These are phyloP conservation scores for Serendipita sp. DNA, from an alignment of 768 basidiomycete genomes.

Conservation along the genomic window DNA sequence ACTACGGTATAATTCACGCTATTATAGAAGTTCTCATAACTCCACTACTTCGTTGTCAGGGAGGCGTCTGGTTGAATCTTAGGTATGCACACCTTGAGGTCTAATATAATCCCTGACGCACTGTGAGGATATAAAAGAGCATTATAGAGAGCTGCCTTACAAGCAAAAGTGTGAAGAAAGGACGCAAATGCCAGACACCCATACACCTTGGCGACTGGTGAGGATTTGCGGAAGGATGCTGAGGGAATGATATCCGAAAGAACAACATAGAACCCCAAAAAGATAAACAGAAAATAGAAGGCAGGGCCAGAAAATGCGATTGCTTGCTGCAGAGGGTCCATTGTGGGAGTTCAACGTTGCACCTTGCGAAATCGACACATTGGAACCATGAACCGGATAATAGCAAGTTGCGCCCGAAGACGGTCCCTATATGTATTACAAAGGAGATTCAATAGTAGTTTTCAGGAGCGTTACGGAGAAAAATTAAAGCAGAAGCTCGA, in stretches of 20 bases:
- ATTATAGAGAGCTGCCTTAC: conserved; percentile 19
- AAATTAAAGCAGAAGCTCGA: conserved; percentile 47
- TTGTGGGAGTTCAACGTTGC: not conserved
- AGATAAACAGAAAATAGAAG: conserved; percentile 23
- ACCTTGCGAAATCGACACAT: not conserved
- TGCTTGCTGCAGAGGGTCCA: not conserved
- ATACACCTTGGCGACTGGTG: conserved; percentile 16
- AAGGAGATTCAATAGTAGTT: not conserved
- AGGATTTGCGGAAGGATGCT: conserved; percentile 1
- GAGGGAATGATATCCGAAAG: conserved; percentile 12
- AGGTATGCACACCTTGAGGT: not conserved
- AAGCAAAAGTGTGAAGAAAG: conserved; percentile 34
- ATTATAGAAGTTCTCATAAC: conserved; percentile 1
- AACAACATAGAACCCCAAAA: conserved; percentile 17
- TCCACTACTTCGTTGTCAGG: not conserved
- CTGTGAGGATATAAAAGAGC: not conserved
- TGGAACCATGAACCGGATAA: not conserved
- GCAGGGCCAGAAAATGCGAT: conserved; percentile 5
- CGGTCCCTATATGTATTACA: not conserved
- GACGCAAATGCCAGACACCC: conserved; percentile 21
- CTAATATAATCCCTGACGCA: not conserved
- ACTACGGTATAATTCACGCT: not conserved
- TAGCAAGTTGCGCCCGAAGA: not conserved
- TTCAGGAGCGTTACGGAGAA: conserved; percentile 34
- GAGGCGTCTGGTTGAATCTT: not conserved